Percentiles rank a stretch among this genome's conserved stretches.
phyloP scores from a whole-genome alignment of 2,329 filamentous ascomycete species.

The Hypomyces perniciosus region DNA sequence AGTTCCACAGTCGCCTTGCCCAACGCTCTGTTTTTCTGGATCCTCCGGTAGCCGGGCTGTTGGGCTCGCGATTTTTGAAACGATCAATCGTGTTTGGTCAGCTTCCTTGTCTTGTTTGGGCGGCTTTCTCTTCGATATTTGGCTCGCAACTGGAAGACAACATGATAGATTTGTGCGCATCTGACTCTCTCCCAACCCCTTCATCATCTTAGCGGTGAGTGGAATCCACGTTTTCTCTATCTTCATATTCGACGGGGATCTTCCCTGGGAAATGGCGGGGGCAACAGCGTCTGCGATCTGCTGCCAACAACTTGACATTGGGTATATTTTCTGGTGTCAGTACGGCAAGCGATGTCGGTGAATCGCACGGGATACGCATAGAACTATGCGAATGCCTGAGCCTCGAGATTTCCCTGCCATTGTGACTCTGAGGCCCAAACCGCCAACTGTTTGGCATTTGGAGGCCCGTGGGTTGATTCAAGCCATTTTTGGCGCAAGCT shows the following conservation, averaged over 20 bases:
- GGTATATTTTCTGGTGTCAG: too few species aligned
- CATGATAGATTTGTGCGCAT: constrained; percentile 37
- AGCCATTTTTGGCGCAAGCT: background rate
- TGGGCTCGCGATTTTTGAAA: constrained; percentile 3
- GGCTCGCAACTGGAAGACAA: constrained; percentile 27
- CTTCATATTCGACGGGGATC: too few species aligned
- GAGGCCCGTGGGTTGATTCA: background rate
- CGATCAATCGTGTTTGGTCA: constrained; percentile 7
- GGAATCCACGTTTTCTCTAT: background rate
- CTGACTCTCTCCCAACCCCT: constrained; percentile 25
- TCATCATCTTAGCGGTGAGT: constrained; percentile 37
- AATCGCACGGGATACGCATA: background rate
- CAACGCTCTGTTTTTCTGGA: constrained; percentile 13
- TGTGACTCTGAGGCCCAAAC: background rate
- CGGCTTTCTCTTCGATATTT: constrained; percentile 20
- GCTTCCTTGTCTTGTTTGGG: constrained; percentile 15
- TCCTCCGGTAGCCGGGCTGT: constrained; percentile 1
- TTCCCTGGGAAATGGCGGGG: background rate
- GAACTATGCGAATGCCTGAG: background rate
- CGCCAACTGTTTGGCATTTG: background rate
- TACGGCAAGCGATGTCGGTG: too few species aligned
- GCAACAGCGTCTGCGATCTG: background rate
- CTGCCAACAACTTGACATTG: background rate
- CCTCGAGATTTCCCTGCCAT: background rate
- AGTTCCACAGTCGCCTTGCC: constrained; percentile 5